Conservation (phyloP, 495 filamentous ascomycete species). For the Daldinia childiae region DNA sequence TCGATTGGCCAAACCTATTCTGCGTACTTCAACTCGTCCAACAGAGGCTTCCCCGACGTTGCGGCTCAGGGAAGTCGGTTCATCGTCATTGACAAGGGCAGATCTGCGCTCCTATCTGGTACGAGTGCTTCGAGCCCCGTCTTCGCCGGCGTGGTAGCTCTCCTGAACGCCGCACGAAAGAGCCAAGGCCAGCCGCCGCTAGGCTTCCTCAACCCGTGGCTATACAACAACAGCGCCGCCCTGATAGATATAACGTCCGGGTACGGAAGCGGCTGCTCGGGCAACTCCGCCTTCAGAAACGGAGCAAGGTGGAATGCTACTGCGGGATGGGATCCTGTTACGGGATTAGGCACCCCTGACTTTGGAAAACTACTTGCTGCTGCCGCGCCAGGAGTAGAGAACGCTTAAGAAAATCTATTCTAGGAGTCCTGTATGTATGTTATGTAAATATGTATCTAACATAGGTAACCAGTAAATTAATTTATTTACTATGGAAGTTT, state of each 20-base stretch:
- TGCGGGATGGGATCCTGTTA: constrained; percentile 52
- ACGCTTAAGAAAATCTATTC: constrained; percentile 27
- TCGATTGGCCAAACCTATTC: constrained; percentile 56
- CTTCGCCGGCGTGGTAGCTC: constrained; percentile 61
- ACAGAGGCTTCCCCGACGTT: constrained; percentile 69
- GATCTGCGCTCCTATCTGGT: constrained; percentile 57
- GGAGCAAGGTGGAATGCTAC: constrained; percentile 52
- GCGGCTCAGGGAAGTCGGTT: constrained; percentile 68
- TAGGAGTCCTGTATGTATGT: not conserved
- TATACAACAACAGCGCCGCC: constrained; percentile 68
- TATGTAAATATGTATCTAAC: not conserved
- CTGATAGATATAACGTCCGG: constrained; percentile 71
- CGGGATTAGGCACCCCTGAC: constrained; percentile 50
- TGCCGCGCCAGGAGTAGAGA: constrained; percentile 46
- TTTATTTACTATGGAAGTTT: not conserved
- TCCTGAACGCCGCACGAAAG: constrained; percentile 69
- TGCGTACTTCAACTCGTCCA: constrained; percentile 62
- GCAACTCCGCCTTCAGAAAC: constrained; percentile 60
- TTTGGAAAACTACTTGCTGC: constrained; percentile 44
- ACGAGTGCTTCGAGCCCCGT: constrained; percentile 52
- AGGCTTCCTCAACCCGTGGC: constrained; percentile 71
- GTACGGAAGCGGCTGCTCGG: constrained; percentile 65
- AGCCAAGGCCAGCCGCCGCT: constrained; percentile 62
- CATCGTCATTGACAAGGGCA: constrained; percentile 57
- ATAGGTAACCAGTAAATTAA: not conserved